Evolutionary conservation across 257 asterid genomes (phyloP).

Genomic region (Fraxinus quadrangulata): DNA sequence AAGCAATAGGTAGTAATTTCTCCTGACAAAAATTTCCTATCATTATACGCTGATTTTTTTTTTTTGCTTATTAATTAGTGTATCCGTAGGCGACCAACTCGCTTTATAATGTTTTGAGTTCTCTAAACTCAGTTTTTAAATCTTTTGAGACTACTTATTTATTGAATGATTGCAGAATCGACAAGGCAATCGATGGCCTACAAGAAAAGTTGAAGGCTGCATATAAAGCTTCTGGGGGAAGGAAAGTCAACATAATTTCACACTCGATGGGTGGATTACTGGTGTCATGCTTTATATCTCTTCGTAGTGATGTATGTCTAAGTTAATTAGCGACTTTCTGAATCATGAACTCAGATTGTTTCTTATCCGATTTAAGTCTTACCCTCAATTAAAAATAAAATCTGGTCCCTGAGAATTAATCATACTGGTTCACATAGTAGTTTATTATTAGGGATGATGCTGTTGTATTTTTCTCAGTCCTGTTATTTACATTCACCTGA

Average conservation of each 20-base stretch:
- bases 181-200: conserved; percentile 66
- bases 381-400: background rate
- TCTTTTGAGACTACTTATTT: conserved; percentile 3
- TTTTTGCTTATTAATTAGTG: background rate
- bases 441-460: background rate
- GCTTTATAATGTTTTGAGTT: conserved; percentile 12
- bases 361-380: background rate
- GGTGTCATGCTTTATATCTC: conserved; percentile 63
- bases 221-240: conserved; percentile 84
- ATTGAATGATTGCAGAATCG: conserved; percentile 59
- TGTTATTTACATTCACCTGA: background rate
- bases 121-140: background rate
- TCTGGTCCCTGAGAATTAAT: background rate
- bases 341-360: background rate
- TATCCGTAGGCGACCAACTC: background rate
- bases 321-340: conserved; percentile 14
- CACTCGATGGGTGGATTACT: conserved; percentile 97
- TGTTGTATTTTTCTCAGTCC: background rate
- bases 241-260: conserved; percentile 83
- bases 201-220: conserved; percentile 72
- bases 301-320: conserved; percentile 67
- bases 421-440: background rate
- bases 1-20: conserved; percentile 71
- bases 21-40: conserved; percentile 23
- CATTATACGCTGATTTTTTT: background rate